Evolutionary conservation across 805 yeast species (phyloP).

Genomic region (Teunomyces atbi): DNA sequence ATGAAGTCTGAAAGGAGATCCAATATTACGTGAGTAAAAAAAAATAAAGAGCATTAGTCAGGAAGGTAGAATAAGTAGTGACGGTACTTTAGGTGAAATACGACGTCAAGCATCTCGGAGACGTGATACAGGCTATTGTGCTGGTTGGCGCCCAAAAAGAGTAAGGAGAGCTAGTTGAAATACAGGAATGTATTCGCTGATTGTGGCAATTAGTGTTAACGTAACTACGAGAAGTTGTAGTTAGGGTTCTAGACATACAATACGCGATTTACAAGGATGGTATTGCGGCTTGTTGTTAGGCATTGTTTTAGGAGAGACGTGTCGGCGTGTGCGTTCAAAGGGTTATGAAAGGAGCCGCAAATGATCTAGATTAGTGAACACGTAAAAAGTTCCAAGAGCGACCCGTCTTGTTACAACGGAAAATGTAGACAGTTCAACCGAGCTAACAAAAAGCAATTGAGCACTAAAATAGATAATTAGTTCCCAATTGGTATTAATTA

Average conservation of each 20-base stretch:
- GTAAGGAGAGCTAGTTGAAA: too few species aligned
- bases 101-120: too few species aligned
- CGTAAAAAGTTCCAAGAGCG: neutral
- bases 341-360: neutral
- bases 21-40: too few species aligned
- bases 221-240: neutral
- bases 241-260: neutral
- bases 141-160: too few species aligned
- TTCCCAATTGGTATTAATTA: constrained; percentile 2
- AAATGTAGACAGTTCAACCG: neutral
- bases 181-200: too few species aligned
- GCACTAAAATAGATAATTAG: neutral
- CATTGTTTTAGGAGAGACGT: neutral
- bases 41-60: too few species aligned
- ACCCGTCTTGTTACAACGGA: neutral
- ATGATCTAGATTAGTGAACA: neutral
- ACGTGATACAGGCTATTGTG: too few species aligned
- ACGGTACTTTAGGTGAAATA: too few species aligned
- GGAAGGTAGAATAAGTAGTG: too few species aligned
- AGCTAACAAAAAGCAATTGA: neutral
- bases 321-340: neutral
- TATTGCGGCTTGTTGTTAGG: neutral
- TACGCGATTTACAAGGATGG: neutral
- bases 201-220: too few species aligned
- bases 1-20: too few species aligned